These are phyloP conservation scores for Solanum medicagineum DNA, from an alignment of 257 asterid genomes.

Conservation along the genomic window DNA sequence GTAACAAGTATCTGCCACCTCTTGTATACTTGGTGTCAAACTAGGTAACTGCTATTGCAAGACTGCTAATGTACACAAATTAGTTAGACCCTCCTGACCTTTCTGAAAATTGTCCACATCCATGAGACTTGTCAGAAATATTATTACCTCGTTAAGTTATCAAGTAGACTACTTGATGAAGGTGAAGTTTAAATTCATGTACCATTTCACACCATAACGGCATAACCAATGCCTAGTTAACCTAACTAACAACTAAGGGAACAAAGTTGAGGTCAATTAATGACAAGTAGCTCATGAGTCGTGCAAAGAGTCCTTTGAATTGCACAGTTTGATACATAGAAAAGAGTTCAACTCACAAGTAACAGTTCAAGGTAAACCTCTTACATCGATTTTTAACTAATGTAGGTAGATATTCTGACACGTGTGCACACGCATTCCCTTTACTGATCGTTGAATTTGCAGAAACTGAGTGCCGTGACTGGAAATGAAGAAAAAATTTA, in stretches of 20 bases:
- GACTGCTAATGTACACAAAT: not conserved
- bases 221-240: not conserved
- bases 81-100: not conserved
- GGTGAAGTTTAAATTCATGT: not conserved
- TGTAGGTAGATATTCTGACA: conserved; percentile 20
- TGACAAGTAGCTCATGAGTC: not conserved
- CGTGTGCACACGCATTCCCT: conserved; percentile 15
- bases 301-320: not conserved
- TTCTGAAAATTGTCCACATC: not conserved
- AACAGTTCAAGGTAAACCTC: not conserved
- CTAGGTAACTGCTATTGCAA: not conserved
- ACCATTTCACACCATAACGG: not conserved
- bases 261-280: not conserved
- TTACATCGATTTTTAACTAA: conserved; percentile 36
- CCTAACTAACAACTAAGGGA: not conserved
- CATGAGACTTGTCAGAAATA: not conserved
- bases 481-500: not conserved
- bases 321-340: not conserved
- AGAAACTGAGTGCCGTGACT: conserved; percentile 19
- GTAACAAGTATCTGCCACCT: not conserved
- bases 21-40: not conserved
- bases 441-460: conserved; percentile 10
- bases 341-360: not conserved
- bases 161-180: not conserved
- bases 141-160: not conserved